A percentile compares a stretch with the other conserved stretches of the same genome.
Conservation (phyloP, 208 protist species). For the Leishmania martiniquensis region DNA sequence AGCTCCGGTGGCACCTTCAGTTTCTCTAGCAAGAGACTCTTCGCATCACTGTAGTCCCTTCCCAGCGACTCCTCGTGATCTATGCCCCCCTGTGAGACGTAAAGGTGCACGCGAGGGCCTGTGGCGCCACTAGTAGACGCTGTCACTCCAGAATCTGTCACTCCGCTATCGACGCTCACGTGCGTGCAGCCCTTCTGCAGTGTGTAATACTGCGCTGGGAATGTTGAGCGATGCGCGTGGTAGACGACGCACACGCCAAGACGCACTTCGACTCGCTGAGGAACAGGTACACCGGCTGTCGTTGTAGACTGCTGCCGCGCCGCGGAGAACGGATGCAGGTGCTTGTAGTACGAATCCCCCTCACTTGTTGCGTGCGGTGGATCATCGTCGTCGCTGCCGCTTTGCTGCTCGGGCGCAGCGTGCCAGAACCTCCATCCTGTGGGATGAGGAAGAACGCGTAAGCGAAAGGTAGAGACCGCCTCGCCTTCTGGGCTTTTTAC, state of each 20-base stretch:
- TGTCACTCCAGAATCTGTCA: background rate
- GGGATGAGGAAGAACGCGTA: slow-evolving; percentile 18
- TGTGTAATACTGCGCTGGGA: slow-evolving; percentile 29
- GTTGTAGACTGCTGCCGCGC: background rate
- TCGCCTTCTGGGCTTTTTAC: background rate
- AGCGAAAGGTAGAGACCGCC: slow-evolving; percentile 13
- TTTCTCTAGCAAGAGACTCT: slow-evolving; percentile 9
- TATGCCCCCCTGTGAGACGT: slow-evolving; percentile 24
- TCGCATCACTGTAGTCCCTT: slow-evolving; percentile 6
- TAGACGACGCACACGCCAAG: slow-evolving; percentile 30
- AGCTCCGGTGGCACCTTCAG: slow-evolving; percentile 20
- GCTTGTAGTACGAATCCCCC: slow-evolving; percentile 11
- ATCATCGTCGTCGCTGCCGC: background rate
- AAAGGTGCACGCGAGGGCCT: slow-evolving; percentile 17
- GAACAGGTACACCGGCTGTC: background rate
- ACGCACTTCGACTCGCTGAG: slow-evolving; percentile 18
- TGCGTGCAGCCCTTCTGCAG: slow-evolving; percentile 23
- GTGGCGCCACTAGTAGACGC: background rate
- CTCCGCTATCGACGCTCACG: slow-evolving; percentile 1
- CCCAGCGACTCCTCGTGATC: slow-evolving; percentile 18
- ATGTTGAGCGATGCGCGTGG: slow-evolving; percentile 21
- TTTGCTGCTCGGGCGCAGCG: background rate
- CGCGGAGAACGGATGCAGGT: slow-evolving; percentile 22
- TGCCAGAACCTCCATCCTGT: slow-evolving; percentile 12
- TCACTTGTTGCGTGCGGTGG: background rate